phyloP scores from a whole-genome alignment of 2,329 filamentous ascomycete genomes.

The Nigrospora sphaerica region DNA sequence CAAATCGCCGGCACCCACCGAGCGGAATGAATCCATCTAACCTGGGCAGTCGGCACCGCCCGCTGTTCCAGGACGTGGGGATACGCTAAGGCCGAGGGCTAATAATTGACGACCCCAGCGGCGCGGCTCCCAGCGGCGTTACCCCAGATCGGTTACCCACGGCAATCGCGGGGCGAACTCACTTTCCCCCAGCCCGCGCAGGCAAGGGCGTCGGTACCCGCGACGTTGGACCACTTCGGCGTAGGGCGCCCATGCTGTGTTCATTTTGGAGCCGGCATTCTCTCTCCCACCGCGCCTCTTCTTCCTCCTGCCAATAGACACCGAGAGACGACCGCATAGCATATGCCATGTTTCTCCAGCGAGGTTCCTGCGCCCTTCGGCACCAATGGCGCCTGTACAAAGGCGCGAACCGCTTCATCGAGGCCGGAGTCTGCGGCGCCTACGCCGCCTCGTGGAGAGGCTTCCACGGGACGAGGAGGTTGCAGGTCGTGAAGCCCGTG shows the following conservation, averaged over 20 bases:
- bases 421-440: conserved; percentile 17
- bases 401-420: conserved; percentile 27
- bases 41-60: no score
- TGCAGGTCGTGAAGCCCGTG: conserved; percentile 67
- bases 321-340: neutral
- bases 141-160: conserved; percentile 10
- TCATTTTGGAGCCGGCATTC: neutral
- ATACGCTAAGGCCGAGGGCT: no score
- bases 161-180: conserved; percentile 5
- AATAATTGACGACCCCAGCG: neutral
- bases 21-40: no score
- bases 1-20: no score
- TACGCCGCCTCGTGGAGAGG: conserved; percentile 27
- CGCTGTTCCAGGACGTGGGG: no score
- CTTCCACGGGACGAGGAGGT: conserved; percentile 42
- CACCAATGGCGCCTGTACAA: conserved; percentile 43
- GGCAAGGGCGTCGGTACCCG: conserved; percentile 9
- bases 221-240: no score
- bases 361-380: conserved; percentile 41
- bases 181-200: conserved; percentile 10
- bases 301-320: neutral
- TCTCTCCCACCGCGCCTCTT: neutral
- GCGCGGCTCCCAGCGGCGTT: conserved; percentile 7
- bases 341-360: conserved; percentile 46
- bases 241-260: neutral